Evolutionary conservation across 805 yeast genomes (phyloP).

Genomic region (Kregervanrija fluxuum): DNA sequence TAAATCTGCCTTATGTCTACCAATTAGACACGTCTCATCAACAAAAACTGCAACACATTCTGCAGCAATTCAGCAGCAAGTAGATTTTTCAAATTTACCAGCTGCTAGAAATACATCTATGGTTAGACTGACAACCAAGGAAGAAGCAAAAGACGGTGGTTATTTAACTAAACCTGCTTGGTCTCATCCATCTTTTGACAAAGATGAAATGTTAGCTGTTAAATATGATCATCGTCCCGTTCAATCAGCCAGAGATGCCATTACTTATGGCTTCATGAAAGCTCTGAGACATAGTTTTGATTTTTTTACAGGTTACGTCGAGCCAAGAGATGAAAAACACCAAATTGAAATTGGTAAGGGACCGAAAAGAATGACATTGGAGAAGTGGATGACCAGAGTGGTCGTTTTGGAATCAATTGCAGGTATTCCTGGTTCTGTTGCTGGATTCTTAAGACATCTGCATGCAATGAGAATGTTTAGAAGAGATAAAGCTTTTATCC

Average conservation of each 20-base stretch:
- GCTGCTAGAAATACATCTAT: constrained; percentile 10
- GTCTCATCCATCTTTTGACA: constrained; percentile 36
- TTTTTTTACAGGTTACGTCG: constrained; percentile 55
- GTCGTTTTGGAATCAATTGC: constrained; percentile 67
- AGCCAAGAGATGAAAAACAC: constrained; percentile 36
- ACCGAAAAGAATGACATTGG: constrained; percentile 48
- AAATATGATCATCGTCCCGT: constrained; percentile 48
- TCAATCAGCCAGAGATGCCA: constrained; percentile 37
- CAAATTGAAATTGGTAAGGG: constrained; percentile 17
- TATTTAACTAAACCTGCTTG: constrained; percentile 29
- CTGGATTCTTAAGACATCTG: constrained; percentile 63
- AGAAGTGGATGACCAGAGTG: constrained; percentile 55
- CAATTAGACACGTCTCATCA: no score
- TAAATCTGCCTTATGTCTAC: no score
- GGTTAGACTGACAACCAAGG: constrained; percentile 7
- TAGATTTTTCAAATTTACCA: constrained; percentile 4
- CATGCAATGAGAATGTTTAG: constrained; percentile 53
- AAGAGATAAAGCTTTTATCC: constrained; percentile 70
- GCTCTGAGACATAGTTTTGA: constrained; percentile 49
- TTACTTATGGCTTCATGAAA: constrained; percentile 43
- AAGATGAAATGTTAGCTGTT: constrained; percentile 34
- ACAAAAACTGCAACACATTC: no score
- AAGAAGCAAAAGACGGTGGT: constrained; percentile 9
- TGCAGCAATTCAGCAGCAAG: no score
- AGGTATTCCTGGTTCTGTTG: constrained; percentile 78